Evolutionary conservation across 306 rosid genomes (phyloP), one percentile per base, ranked within the genome.

Genomic region (Glycine soja): DNA sequence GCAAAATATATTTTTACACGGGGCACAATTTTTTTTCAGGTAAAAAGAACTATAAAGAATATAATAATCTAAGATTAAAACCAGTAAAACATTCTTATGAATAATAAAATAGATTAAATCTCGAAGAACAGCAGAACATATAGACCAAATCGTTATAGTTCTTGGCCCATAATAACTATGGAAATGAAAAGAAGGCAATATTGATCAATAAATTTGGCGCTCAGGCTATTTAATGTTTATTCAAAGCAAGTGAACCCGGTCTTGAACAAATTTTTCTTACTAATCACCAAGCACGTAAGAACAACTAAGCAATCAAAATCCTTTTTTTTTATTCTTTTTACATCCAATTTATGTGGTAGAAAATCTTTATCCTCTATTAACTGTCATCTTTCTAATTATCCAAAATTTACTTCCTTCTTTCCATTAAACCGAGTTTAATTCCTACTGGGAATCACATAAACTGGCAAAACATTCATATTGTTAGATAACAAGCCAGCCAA

Each of bases 1-100:
- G 67, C 19, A 51, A 77, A 73, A 43, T 4, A 65, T 65, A n/a
- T 61, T 76, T 36, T 59, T 14, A 54, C 70, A 53, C 8, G 53
- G 19, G 75, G 54, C 42, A 67, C 7, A 40, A n/a, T n/a, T 48
- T 42, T 59, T 57, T 19, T 19, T 14, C 18, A 45, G 70, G 48
- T 50, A 68, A 67, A 66, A 71, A 19, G 54, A 83, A 18, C 61
- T 11, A 77, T 6, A 63, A 32, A 1, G 51, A 70, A 38, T 38
- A 53, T 36, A 72, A 38, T 63, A 53, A 52, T 63, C 36, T 78
- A 45, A 38, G 42, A 14, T 19, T 48, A 3, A 43, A 50, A 69
- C 53, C 42, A 14, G 43, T 30, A 61, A 47, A 63, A 51, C 15
- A 59, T 10, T 59, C 14, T 52, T 9, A 45, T 12, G 52, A 69